Base-by-base conservation (phyloP, 352 stramenopile genomes). In the Globisporangium middletonii region DNA sequence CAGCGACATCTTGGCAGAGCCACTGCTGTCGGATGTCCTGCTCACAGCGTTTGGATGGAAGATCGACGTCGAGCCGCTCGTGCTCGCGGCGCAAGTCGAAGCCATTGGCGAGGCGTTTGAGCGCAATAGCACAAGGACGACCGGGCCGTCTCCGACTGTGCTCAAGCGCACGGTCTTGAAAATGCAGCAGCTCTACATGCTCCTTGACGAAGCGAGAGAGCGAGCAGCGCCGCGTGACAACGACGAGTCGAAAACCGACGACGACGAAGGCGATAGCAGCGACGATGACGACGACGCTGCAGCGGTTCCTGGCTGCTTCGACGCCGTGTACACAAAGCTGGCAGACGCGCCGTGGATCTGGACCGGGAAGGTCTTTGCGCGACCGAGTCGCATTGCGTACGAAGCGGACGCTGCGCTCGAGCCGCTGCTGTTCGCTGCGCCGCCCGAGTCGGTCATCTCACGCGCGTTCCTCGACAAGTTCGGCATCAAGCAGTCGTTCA, bases 331-430 rank as follows among this genome's bases (percentile, higher is more conserved):
- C 60, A 49, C 73, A n/a, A 71, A 69, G 18, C 50, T 92, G 11
- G 55, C 55, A 33, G 68, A 79, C 52, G 58, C 68, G 19, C 43
- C 70, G 9, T 92, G 83, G 83, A 73, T 92, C 28, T 92, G 83
- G 80, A 91, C 80, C 7, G 78, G 80, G 26, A 82, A 75, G 47
- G 35, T 27, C 1, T 91, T 90, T 71, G 68, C 62, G 12, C 71
- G 68, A 2, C 61, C 79, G 19, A 71, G 68, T 6, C 75, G 87
- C 67, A 62, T 92, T 16, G 83, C 83, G 26, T 57, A 77, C 13
- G 55, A 80, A 33, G 63, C 63, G 5, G 72, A 86, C 11, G 28
- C 59, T 35, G 63, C 63, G 6, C 57, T 92, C 6, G 73, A 88
- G 41, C 83, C 80, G 37, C 60, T 92, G 18, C 60, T 92, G 42